phyloP scores from a whole-genome alignment of 306 rosid species.

The Rosa rugosa region DNA sequence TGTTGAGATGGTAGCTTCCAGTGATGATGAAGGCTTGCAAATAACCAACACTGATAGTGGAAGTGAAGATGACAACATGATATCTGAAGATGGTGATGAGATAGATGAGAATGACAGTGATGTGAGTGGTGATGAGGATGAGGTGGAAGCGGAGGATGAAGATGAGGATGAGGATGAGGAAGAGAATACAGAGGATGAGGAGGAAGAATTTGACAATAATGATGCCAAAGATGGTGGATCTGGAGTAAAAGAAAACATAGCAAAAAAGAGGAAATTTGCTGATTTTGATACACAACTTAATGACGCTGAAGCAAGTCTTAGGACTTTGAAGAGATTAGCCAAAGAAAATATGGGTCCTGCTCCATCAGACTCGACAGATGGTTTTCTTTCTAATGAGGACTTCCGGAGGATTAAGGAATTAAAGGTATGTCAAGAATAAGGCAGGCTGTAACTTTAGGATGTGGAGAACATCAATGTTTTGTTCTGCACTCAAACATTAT shows the following conservation, averaged over 20 bases:
- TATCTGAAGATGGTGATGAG: conserved; percentile 34
- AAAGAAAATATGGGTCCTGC: conserved; percentile 25
- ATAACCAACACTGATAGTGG: conserved; percentile 35
- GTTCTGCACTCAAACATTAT: neutral
- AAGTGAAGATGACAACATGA: conserved; percentile 35
- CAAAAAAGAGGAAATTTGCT: conserved; percentile 60
- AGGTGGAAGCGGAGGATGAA: conserved; percentile 34
- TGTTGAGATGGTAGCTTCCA: conserved; percentile 40
- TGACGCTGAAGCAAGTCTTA: conserved; percentile 79
- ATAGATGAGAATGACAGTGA: conserved; percentile 35
- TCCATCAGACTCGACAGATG: too few relatives aligned
- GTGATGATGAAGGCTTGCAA: conserved; percentile 45
- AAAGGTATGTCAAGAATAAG: too few relatives aligned
- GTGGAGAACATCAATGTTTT: neutral
- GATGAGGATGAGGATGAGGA: conserved; percentile 27
- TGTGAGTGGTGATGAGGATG: conserved; percentile 33
- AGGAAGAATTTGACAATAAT: conserved; percentile 10
- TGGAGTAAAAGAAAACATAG: conserved; percentile 33
- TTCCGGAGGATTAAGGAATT: too few relatives aligned
- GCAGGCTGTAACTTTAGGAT: too few relatives aligned
- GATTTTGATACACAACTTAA: conserved; percentile 56
- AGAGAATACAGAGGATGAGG: neutral
- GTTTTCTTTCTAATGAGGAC: too few relatives aligned
- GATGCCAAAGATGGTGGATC: conserved; percentile 31
- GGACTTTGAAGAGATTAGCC: conserved; percentile 74